phyloP scores from a whole-genome alignment of 2,329 filamentous ascomycete species.

The Leptographium wingfieldii region DNA sequence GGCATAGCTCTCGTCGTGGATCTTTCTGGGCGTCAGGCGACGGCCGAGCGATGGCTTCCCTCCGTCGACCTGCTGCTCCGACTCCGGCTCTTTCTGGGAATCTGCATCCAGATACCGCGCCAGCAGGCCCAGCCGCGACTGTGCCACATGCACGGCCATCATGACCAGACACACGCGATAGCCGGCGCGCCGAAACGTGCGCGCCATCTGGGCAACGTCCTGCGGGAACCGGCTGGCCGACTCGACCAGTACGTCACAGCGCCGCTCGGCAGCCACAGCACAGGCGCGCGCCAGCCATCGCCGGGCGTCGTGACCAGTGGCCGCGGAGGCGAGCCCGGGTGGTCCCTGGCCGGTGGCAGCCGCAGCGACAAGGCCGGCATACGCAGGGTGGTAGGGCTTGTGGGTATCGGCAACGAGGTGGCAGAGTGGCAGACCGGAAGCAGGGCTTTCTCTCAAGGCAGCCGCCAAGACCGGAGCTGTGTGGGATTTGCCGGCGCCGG shows the following conservation, averaged over 20 bases:
- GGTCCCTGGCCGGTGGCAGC: conserved; percentile 11
- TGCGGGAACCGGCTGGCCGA: conserved; percentile 30
- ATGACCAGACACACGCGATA: conserved; percentile 28
- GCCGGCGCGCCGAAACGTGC: conserved; percentile 19
- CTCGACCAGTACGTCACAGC: conserved; percentile 29
- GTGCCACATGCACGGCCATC: conserved; percentile 27
- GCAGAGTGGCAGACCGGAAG: conserved; percentile 11
- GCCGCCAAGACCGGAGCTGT: conserved; percentile 25
- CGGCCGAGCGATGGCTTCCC: conserved; percentile 17
- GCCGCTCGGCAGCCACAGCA: conserved; percentile 17
- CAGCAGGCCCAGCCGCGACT: conserved; percentile 30
- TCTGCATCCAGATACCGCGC: conserved; percentile 22
- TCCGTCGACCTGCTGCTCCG: background rate
- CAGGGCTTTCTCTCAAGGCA: conserved; percentile 15
- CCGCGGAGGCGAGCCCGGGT: conserved; percentile 24
- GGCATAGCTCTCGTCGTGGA: conserved; percentile 33
- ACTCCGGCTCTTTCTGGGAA: background rate
- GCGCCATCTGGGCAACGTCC: conserved; percentile 26
- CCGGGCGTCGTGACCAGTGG: conserved; percentile 28
- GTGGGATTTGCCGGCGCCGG: conserved; percentile 35
- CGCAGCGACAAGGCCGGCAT: conserved; percentile 18
- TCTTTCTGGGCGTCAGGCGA: conserved; percentile 27
- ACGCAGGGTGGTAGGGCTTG: conserved; percentile 34
- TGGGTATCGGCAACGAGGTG: conserved; percentile 37
- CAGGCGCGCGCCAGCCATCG: conserved; percentile 30